Evolutionary conservation across 2,329 filamentous ascomycete species (phyloP), one percentile per base, ranked within the genome.

Genomic region (Fusarium illudens): DNA sequence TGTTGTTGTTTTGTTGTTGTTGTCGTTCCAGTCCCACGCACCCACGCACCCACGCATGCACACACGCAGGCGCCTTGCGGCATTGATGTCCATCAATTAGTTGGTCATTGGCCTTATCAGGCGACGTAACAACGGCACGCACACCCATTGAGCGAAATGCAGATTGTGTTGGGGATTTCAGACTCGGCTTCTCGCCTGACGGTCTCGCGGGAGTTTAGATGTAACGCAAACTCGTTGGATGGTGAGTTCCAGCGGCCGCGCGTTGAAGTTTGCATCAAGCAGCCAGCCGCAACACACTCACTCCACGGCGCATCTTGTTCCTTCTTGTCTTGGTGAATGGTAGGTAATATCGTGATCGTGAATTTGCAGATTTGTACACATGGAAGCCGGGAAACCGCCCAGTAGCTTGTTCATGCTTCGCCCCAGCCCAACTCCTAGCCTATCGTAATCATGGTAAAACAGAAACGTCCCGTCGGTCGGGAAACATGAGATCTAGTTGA

Each of bases 401-500:
- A 19, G 33, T 34, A 8, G 25, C 46, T 60, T 34, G 49, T 56
- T 51, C 34, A 56, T 60, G 46, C 39, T 50, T 58, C 44, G 61
- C 46, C 42, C 60, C 53, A 33, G 44, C 51, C 61, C 55, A 71
- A 67, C 70, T 64, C 67, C 62, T 62, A 49, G 48, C 54, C 51
- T 65, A 60, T 72, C 70, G 55, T 73, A 64, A 68, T 72, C 67
- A 54, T 64, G 55, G 63, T 30, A 55, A 58, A 62, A 51, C 22
- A 57, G 61, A 70, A 65, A 58, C 30, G 34, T 60, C 37, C 66
- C 55, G 65, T 64, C 55, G 42, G 22, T 44, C 25, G 20, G 39
- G 20, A 48, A 37, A 44, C 15, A 57, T 46, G 42, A 20, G 4
- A 79, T 79, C 69, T 79, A 80, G 72, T 73, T 77, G 49, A 79